phyloP scores from a whole-genome alignment of 2,329 filamentous ascomycete genomes.

The Botrytis fragariae region DNA sequence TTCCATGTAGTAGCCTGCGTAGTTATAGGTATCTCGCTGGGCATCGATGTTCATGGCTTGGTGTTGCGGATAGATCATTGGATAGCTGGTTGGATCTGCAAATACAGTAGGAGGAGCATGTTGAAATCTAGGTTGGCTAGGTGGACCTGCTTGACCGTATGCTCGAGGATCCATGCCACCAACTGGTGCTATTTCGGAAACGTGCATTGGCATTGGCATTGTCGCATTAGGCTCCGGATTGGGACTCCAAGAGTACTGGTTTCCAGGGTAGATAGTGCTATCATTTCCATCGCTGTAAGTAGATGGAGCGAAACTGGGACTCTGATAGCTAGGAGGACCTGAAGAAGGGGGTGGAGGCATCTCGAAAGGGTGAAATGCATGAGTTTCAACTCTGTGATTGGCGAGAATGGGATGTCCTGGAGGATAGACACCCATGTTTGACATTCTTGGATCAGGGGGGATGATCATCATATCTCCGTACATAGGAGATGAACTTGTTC shows the following conservation, averaged over 20 bases:
- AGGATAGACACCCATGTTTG: background rate
- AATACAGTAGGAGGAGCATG: background rate
- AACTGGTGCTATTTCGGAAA: background rate
- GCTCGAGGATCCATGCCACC: background rate
- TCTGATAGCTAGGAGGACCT: background rate
- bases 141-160: background rate
- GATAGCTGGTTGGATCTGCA: background rate
- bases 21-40: background rate
- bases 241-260: background rate
- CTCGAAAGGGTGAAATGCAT: background rate
- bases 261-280: background rate
- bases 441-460: background rate
- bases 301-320: background rate
- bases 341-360: background rate
- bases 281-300: background rate
- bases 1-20: background rate
- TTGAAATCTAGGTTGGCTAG: background rate
- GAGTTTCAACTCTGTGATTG: background rate
- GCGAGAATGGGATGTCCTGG: background rate
- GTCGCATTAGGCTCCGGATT: background rate
- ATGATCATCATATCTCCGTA: slow-evolving; percentile 10
- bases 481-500: background rate
- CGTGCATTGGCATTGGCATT: background rate
- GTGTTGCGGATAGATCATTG: background rate
- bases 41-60: background rate